Evolutionary conservation across 352 stramenopile genomes (phyloP).

Genomic region (Pythium phragmiticola): DNA sequence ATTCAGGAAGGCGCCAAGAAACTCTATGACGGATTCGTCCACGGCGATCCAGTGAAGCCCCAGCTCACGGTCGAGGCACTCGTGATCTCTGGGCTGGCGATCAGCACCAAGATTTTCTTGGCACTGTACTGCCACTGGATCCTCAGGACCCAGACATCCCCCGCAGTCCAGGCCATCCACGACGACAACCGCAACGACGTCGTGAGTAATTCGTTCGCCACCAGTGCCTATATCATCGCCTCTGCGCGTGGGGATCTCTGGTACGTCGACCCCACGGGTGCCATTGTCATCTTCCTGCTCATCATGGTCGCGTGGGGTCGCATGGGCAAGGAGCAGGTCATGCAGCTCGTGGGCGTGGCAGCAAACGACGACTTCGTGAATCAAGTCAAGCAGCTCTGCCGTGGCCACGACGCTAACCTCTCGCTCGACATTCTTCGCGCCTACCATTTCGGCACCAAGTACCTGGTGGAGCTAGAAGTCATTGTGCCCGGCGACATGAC

Average conservation of each 20-base stretch:
- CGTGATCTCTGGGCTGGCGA: conserved; percentile 65
- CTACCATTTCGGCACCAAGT: conserved; percentile 95
- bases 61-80: conserved; percentile 86
- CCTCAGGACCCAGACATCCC: conserved; percentile 48
- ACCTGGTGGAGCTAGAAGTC: conserved; percentile 94
- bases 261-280: conserved; percentile 91
- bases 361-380: conserved; percentile 88
- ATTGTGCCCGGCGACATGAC: conserved; percentile 89
- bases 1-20: conserved; percentile 59
- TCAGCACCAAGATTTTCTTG: conserved; percentile 70
- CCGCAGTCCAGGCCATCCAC: conserved; percentile 55
- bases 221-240: conserved; percentile 66
- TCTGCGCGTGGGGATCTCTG: conserved; percentile 54
- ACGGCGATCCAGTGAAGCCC: conserved; percentile 70
- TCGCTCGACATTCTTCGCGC: conserved; percentile 86
- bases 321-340: conserved; percentile 92
- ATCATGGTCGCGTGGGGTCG: conserved; percentile 92
- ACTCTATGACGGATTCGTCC: conserved; percentile 41
- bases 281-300: conserved; percentile 92
- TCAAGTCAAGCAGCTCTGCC: conserved; percentile 79
- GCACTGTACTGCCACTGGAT: conserved; percentile 65
- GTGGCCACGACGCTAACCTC: conserved; percentile 69
- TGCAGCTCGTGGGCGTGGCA: conserved; percentile 67
- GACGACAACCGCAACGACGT: conserved; percentile 96
- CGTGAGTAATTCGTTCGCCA: conserved; percentile 89